These are phyloP conservation scores for Croton setiger DNA, from an alignment of 441 rosid genomes.

Conservation along the genomic window DNA sequence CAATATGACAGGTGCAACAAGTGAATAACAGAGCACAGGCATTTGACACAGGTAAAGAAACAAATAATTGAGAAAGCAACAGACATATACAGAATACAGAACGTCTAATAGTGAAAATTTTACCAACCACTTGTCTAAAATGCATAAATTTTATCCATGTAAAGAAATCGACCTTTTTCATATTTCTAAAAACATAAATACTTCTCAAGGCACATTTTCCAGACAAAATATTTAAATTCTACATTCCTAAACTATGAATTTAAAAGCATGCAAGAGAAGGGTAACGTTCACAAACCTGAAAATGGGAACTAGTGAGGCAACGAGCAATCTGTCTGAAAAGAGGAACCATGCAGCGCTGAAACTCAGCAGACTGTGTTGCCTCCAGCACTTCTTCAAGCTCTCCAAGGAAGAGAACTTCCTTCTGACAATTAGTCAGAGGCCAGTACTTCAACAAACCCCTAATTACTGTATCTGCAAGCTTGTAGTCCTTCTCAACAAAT, in stretches of 20 bases:
- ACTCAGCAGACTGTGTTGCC: conserved; percentile 84
- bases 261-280: conserved; percentile 9
- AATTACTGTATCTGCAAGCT: conserved; percentile 84
- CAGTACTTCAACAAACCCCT: conserved; percentile 89
- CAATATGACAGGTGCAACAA: not conserved
- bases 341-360: conserved; percentile 84
- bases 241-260: not conserved
- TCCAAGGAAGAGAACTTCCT: conserved; percentile 87
- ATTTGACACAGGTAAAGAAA: not conserved
- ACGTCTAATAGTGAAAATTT: not conserved
- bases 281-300: conserved; percentile 56
- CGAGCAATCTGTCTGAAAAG: conserved; percentile 87
- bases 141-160: not conserved
- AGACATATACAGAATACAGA: not conserved
- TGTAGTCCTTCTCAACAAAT: conserved; percentile 88
- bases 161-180: not conserved
- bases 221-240: not conserved
- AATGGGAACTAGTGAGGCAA: conserved; percentile 87
- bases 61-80: not conserved
- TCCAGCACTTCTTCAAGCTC: conserved; percentile 98
- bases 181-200: not conserved
- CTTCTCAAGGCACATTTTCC: not conserved
- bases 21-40: not conserved
- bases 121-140: conserved; percentile 3
- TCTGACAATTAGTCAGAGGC: conserved; percentile 86